phyloP scores from a whole-genome alignment of 2,329 filamentous ascomycete species.

The Penicillium sp. region DNA sequence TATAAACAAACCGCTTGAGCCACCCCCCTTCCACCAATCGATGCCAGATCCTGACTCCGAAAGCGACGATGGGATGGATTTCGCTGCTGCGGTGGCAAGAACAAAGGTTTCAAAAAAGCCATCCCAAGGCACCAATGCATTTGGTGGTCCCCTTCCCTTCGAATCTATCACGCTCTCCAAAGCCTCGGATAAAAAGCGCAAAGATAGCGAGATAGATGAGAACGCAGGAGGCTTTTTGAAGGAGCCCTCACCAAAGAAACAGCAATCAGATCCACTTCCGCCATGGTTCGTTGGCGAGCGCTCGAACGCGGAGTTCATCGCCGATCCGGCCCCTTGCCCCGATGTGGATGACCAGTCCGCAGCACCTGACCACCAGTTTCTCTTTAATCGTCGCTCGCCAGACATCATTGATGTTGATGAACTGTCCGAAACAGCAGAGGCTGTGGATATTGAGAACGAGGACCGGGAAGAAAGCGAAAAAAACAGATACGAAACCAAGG shows the following conservation, averaged over 20 bases:
- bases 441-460: slow-evolving; percentile 35
- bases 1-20: slow-evolving; percentile 52
- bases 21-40: slow-evolving; percentile 20
- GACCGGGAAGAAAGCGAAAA: slow-evolving; percentile 6
- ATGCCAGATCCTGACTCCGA: slow-evolving; percentile 42
- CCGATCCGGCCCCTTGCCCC: slow-evolving; percentile 26
- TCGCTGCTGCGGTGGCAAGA: slow-evolving; percentile 73
- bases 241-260: slow-evolving; percentile 37
- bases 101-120: slow-evolving; percentile 64
- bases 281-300: slow-evolving; percentile 50
- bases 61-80: slow-evolving; percentile 74
- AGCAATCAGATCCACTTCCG: slow-evolving; percentile 40
- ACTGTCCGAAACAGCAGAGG: slow-evolving; percentile 27
- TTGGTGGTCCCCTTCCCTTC: slow-evolving; percentile 85
- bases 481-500: not conserved
- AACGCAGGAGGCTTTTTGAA: slow-evolving; percentile 67
- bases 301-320: slow-evolving; percentile 35
- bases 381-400: slow-evolving; percentile 34
- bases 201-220: slow-evolving; percentile 57
- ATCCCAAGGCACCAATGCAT: slow-evolving; percentile 50
- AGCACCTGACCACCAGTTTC: slow-evolving; percentile 27
- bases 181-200: slow-evolving; percentile 42
- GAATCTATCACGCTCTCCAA: slow-evolving; percentile 74
- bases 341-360: slow-evolving; percentile 23
- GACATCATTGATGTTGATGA: slow-evolving; percentile 46